phyloP scores from a whole-genome alignment of 306 rosid species.

The Begonia peltatifolia region DNA sequence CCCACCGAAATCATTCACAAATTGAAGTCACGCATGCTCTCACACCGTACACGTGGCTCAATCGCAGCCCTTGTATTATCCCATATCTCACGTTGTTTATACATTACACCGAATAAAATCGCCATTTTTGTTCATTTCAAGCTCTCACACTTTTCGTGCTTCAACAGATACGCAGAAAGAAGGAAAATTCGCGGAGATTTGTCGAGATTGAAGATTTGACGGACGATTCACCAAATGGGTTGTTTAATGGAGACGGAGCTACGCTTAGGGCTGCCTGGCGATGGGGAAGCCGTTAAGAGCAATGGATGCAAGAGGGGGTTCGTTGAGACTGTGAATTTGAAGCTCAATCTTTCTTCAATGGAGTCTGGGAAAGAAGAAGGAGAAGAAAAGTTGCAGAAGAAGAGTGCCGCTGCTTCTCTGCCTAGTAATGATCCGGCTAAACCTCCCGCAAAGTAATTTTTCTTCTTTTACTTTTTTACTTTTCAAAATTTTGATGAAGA shows the following conservation, averaged over 20 bases:
- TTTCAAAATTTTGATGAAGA: not conserved
- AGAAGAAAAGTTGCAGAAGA: slow-evolving; percentile 14
- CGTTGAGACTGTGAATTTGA: slow-evolving; percentile 63
- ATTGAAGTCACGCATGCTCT: no score
- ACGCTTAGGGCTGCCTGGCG: slow-evolving; percentile 47
- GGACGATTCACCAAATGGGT: no score
- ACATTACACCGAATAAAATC: no score
- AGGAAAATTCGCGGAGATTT: no score
- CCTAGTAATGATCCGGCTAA: slow-evolving; percentile 27
- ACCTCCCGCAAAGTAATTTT: slow-evolving; percentile 58
- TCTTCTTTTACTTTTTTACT: not conserved
- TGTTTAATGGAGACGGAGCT: slow-evolving; percentile 8
- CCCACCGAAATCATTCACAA: no score
- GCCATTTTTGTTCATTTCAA: no score
- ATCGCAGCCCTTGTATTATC: no score
- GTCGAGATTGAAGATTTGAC: no score
- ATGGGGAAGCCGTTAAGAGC: slow-evolving; percentile 8
- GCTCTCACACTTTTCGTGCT: no score
- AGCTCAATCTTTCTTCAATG: slow-evolving; percentile 61
- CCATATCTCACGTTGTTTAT: no score
- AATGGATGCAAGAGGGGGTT: slow-evolving; percentile 55
- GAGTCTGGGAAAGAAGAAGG: slow-evolving; percentile 11
- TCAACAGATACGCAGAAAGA: no score
- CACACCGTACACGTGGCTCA: no score
- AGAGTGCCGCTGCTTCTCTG: slow-evolving; percentile 1